phyloP scores from a whole-genome alignment of 129 eudicot genomes.

The Smallanthus sonchifolius region DNA sequence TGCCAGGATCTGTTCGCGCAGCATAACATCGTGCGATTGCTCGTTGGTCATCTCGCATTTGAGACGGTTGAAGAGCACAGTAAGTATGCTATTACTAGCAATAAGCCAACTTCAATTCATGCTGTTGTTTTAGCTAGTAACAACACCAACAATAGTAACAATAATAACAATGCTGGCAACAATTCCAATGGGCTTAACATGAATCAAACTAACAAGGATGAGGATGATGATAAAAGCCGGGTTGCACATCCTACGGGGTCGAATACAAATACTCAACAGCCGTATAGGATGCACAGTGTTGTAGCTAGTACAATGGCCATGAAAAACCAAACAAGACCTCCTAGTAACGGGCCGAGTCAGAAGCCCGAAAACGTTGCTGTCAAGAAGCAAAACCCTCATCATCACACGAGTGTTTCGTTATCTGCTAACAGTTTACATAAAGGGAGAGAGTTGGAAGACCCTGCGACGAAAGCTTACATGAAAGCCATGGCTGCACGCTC shows the following conservation, averaged over 20 bases:
- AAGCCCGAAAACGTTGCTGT: slow-evolving; percentile 15
- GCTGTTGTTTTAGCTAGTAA: slow-evolving; percentile 41
- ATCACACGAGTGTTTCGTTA: slow-evolving; percentile 12
- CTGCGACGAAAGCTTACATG: slow-evolving; percentile 36
- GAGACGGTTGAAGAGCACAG: slow-evolving; percentile 46
- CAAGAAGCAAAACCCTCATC: slow-evolving; percentile 36
- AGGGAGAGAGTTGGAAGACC: slow-evolving; percentile 42
- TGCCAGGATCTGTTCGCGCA: slow-evolving; percentile 45
- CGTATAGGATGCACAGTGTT: slow-evolving; percentile 35
- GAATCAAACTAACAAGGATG: slow-evolving; percentile 2
- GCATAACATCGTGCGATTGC: slow-evolving; percentile 37
- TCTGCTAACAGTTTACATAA: slow-evolving; percentile 29
- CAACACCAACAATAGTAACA: not conserved
- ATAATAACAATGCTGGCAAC: not conserved
- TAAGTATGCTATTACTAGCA: slow-evolving; percentile 44
- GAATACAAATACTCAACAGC: slow-evolving; percentile 18
- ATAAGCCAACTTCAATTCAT: slow-evolving; percentile 35
- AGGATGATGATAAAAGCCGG: slow-evolving; percentile 16
- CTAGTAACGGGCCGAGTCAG: not conserved
- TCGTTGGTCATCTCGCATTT: slow-evolving; percentile 42
- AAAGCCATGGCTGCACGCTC: slow-evolving; percentile 46
- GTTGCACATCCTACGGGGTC: slow-evolving; percentile 25
- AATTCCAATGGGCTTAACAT: not conserved
- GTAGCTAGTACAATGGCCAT: slow-evolving; percentile 40
- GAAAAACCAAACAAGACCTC: slow-evolving; percentile 18